Evolutionary conservation across 2,329 filamentous ascomycete species (phyloP).

Genomic region (Hirsutella thompsonii): DNA sequence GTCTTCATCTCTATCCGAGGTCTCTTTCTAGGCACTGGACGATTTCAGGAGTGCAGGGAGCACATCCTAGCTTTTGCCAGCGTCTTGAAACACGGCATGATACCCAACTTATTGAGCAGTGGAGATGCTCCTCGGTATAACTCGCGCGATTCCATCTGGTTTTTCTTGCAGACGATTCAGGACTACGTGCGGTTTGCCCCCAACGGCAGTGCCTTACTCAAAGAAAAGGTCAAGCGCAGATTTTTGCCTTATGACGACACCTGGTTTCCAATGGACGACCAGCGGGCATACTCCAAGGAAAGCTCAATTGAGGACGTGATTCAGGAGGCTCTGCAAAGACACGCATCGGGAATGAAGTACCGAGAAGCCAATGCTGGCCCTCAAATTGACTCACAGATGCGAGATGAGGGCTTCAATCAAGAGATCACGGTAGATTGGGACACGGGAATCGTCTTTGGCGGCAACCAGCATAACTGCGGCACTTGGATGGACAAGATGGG

Average conservation of each 20-base stretch:
- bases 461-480: slow-evolving; percentile 88
- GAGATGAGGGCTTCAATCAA: slow-evolving; percentile 80
- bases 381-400: slow-evolving; percentile 85
- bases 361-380: slow-evolving; percentile 89
- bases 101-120: slow-evolving; percentile 82
- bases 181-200: slow-evolving; percentile 80
- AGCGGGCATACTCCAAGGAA: slow-evolving; percentile 71
- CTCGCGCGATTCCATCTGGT: slow-evolving; percentile 93
- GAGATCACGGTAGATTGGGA: slow-evolving; percentile 89
- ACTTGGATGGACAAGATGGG: slow-evolving; percentile 99
- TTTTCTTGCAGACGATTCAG: slow-evolving; percentile 91
- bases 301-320: slow-evolving; percentile 82
- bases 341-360: slow-evolving; percentile 83
- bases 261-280: slow-evolving; percentile 75
- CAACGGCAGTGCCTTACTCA: slow-evolving; percentile 58
- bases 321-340: slow-evolving; percentile 84
- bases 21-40: slow-evolving; percentile 79
- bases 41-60: slow-evolving; percentile 79
- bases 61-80: slow-evolving; percentile 93
- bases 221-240: slow-evolving; percentile 65
- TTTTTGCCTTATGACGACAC: slow-evolving; percentile 95
- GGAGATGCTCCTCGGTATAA: slow-evolving; percentile 87
- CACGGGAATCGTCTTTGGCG: slow-evolving; percentile 77
- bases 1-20: slow-evolving; percentile 93
- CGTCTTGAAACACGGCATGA: slow-evolving; percentile 96